These are phyloP conservation scores for Claviceps sp. DNA, from an alignment of 2,329 filamentous ascomycete species.

Conservation along the genomic window DNA sequence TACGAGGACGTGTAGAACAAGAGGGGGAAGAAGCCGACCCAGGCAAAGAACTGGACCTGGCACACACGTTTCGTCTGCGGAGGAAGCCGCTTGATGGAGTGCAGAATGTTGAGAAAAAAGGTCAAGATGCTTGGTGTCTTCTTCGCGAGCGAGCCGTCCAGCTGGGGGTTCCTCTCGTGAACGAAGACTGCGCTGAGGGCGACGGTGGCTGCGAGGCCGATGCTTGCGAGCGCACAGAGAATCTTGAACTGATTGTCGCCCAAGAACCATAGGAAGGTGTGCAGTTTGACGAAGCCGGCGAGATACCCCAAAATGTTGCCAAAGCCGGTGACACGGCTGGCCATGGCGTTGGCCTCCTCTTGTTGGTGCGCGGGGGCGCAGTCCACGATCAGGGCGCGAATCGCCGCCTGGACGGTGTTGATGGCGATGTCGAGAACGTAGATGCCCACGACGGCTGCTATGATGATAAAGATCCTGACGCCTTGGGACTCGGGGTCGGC, in stretches of 20 bases:
- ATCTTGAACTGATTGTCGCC: constrained; percentile 88
- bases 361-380: constrained; percentile 88
- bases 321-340: constrained; percentile 70
- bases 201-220: constrained; percentile 58
- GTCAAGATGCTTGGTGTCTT: constrained; percentile 53
- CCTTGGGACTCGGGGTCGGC: constrained; percentile 50
- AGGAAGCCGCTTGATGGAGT: constrained; percentile 64
- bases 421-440: constrained; percentile 90
- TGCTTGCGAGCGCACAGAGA: constrained; percentile 70
- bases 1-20: constrained; percentile 93
- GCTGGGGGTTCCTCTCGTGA: constrained; percentile 65
- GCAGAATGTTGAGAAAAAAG: constrained; percentile 70
- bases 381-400: constrained; percentile 87
- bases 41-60: constrained; percentile 70
- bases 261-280: constrained; percentile 61
- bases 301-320: constrained; percentile 88
- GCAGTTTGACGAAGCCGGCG: constrained; percentile 72
- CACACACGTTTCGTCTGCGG: constrained; percentile 75
- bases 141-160: constrained; percentile 49
- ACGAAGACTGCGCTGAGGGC: constrained; percentile 56
- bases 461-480: constrained; percentile 54
- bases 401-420: constrained; percentile 90
- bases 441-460: constrained; percentile 72
- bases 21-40: constrained; percentile 93
- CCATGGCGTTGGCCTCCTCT: constrained; percentile 88